Conservation (phyloP, 2,329 filamentous ascomycete genomes). For the Beauveria sp. region DNA sequence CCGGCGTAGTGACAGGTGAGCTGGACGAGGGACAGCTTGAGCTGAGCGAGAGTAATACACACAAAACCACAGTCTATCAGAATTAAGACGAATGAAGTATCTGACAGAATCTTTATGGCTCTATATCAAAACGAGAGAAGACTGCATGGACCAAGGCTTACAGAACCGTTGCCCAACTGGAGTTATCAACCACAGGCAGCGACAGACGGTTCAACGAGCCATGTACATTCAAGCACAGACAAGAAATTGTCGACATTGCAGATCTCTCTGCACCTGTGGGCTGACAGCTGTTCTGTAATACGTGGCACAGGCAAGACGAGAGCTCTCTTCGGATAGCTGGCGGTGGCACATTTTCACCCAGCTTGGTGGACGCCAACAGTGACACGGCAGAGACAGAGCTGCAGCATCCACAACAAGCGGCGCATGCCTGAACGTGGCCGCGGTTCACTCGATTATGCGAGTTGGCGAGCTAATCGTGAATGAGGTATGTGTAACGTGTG, state of each 20-base stretch:
- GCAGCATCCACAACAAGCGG: background rate
- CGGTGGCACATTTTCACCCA: background rate
- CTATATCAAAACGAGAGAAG: background rate
- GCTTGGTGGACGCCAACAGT: background rate
- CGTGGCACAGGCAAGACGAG: slow-evolving; percentile 2
- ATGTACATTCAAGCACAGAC: background rate
- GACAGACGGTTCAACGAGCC: background rate
- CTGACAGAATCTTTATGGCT: background rate
- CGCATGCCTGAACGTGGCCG: background rate
- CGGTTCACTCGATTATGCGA: background rate
- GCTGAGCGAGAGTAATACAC: background rate
- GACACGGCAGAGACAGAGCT: slow-evolving; percentile 2
- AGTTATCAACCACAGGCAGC: background rate
- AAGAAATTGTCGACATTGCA: background rate
- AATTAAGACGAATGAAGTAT: background rate
- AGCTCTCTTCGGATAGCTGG: slow-evolving; percentile 2
- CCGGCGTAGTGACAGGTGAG: no score
- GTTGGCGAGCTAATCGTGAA: background rate
- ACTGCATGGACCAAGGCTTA: background rate
- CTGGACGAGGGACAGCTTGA: background rate
- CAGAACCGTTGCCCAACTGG: background rate
- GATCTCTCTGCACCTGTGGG: background rate
- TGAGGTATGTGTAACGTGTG: background rate
- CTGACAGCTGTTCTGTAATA: slow-evolving; percentile 4
- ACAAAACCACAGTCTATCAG: background rate